These are phyloP conservation scores for Solanum peruvianum DNA, from an alignment of 257 asterid species.

Conservation along the genomic window DNA sequence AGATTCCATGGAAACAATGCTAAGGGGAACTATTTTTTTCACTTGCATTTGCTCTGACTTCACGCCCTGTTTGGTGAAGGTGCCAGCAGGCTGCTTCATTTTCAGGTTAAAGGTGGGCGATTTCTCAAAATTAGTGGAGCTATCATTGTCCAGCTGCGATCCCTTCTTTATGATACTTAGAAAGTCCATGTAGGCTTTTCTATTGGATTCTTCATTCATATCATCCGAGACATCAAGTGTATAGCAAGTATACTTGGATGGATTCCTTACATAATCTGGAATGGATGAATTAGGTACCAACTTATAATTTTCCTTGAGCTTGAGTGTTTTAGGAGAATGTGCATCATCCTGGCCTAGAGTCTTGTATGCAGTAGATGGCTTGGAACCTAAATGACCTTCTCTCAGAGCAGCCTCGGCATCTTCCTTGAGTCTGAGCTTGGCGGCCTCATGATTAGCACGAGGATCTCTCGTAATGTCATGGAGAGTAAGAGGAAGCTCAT, in stretches of 20 bases:
- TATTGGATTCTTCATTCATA: conserved; percentile 57
- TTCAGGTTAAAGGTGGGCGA: conserved; percentile 46
- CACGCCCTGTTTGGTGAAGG: conserved; percentile 6
- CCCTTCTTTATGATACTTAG: conserved; percentile 30
- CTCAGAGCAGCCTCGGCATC: conserved; percentile 60
- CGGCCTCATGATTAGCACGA: conserved; percentile 80
- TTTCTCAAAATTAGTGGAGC: conserved; percentile 21
- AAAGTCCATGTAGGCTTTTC: conserved; percentile 45
- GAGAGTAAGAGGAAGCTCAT: conserved; percentile 47
- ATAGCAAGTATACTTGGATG: conserved; percentile 68
- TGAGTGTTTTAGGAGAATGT: not conserved
- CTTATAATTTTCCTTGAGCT: not conserved
- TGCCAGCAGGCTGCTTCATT: conserved; percentile 16
- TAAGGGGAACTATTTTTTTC: conserved; percentile 27
- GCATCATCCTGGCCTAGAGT: not conserved
- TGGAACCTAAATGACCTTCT: conserved; percentile 18
- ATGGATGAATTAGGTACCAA: conserved; percentile 13
- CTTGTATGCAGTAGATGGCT: not conserved
- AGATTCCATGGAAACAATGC: conserved; percentile 31
- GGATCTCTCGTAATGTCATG: conserved; percentile 35
- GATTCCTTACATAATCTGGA: conserved; percentile 73
- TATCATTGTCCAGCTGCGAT: conserved; percentile 9
- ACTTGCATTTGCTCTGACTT: conserved; percentile 3
- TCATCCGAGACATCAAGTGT: conserved; percentile 41
- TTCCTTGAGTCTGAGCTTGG: conserved; percentile 61